Evolutionary conservation across 2,329 filamentous ascomycete genomes (phyloP), one percentile per base, ranked within the genome.

Genomic region (Colletotrichum costaricense): DNA sequence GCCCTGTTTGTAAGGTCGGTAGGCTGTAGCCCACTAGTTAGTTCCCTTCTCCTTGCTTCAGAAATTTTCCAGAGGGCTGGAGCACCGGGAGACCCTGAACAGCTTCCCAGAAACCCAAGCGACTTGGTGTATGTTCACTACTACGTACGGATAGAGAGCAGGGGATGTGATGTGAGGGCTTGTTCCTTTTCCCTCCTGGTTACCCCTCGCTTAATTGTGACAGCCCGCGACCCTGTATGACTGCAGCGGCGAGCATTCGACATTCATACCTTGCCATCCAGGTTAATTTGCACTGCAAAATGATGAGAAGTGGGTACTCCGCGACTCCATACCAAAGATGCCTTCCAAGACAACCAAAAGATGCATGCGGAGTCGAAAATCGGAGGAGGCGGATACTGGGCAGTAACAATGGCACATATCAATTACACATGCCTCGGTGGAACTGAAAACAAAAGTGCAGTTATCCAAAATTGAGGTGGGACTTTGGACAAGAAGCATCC

Each of bases 151-250:
- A 33, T 33, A 16, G 26, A 46, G 38, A 24, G 42, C 63, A 28
- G 24, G 63, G 55, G 42, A 54, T 42, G 49, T 28, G 30, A 54
- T 42, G 49, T 28, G 56, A 58, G 58, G 62, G 38, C 38, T 33
- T 30, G 63, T 60, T 71, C 55, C 66, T 60, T 70, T 38, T 24
- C 16, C 46, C 46, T 71, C 57, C 56, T 65, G 55, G 54, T 56
- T 46, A 55, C 56, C 42, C 70, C 60, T 73, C 70, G 66, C 66
- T 73, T 70, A 70, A 58, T 52, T 33, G 33, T 73, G 70, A 65
- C 60, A 59, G 59, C 60, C 67, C 60, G 46, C 42, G 63, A 70
- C 70, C 70, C 67, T 70, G 66, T 60, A 26, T 11, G 22, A 38
- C 28, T 49, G 62, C n/a, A 49, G 62, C 55, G 58, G 42, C 33